phyloP scores from a whole-genome alignment of 805 yeast genomes.

The Pichia gijzeniarum region DNA sequence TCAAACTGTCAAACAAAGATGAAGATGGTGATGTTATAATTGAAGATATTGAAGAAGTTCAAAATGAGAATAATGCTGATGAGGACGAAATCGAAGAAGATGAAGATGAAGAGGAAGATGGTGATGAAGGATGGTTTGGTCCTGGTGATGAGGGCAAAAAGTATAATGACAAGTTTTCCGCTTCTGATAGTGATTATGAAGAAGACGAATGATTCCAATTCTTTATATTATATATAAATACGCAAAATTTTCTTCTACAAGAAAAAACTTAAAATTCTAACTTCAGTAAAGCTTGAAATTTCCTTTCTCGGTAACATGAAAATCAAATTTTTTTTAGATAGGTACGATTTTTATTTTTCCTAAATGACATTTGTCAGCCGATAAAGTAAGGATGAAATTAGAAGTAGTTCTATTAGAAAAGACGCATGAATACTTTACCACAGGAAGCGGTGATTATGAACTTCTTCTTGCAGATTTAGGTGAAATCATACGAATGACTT shows the following conservation, averaged over 20 bases:
- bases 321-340: too few relatives aligned
- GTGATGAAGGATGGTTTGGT: constrained; percentile 31
- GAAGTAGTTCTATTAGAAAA: background rate
- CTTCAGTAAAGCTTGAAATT: too few relatives aligned
- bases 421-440: background rate
- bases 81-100: constrained; percentile 31
- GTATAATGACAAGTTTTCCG: constrained; percentile 29
- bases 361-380: too few relatives aligned
- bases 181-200: constrained; percentile 32
- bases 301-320: background rate
- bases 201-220: constrained; percentile 13
- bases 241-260: too few relatives aligned
- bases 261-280: too few relatives aligned
- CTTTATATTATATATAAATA: too few relatives aligned
- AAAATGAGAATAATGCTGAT: constrained; percentile 25
- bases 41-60: constrained; percentile 25
- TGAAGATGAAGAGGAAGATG: constrained; percentile 31
- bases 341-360: too few relatives aligned
- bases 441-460: background rate
- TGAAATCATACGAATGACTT: constrained; percentile 7
- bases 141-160: constrained; percentile 26
- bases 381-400: background rate
- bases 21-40: constrained; percentile 27
- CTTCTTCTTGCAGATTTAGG: constrained; percentile 2
- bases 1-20: constrained; percentile 15